Percentiles rank a stretch among this genome's conserved stretches.
phyloP scores from a whole-genome alignment of 139 green algal species.

The Zygnema cylindricum region DNA sequence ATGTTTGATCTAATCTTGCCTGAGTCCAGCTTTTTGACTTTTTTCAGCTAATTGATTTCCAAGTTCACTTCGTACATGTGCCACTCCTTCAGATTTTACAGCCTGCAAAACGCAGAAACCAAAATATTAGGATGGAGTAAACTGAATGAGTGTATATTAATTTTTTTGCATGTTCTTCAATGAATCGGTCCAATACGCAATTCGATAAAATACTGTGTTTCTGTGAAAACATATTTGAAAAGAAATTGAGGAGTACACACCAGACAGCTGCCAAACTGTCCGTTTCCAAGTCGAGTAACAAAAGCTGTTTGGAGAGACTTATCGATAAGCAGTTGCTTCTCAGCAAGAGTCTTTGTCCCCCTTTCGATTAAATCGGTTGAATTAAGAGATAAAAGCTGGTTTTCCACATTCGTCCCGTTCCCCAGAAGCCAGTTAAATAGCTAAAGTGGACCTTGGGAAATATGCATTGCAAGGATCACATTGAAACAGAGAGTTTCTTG shows the following conservation, averaged over 20 bases:
- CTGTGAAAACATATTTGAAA: no score
- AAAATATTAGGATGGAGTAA: conserved; percentile 52
- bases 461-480: no score
- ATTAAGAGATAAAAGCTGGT: conserved; percentile 32
- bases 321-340: conserved; percentile 10
- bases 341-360: conserved; percentile 10
- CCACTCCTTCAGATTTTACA: conserved; percentile 29
- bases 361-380: conserved; percentile 5
- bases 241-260: no score
- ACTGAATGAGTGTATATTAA: conserved; percentile 5
- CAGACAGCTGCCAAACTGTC: neutral
- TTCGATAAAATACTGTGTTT: neutral
- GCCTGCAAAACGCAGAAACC: conserved; percentile 65
- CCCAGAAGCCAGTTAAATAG: conserved; percentile 28
- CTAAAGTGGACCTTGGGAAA: no score
- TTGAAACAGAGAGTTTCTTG: no score
- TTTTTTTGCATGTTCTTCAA: neutral
- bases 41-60: conserved; percentile 69
- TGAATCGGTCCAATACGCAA: neutral
- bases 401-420: neutral
- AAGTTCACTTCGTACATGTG: conserved; percentile 62
- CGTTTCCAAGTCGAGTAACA: conserved; percentile 60
- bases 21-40: conserved; percentile 42
- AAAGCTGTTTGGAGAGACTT: conserved; percentile 45
- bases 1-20: conserved; percentile 9